A percentile compares a stretch with the other conserved stretches of the same genome.
Conservation (phyloP, 164 flowering plant genomes). For the Hamamelis virginiana region DNA sequence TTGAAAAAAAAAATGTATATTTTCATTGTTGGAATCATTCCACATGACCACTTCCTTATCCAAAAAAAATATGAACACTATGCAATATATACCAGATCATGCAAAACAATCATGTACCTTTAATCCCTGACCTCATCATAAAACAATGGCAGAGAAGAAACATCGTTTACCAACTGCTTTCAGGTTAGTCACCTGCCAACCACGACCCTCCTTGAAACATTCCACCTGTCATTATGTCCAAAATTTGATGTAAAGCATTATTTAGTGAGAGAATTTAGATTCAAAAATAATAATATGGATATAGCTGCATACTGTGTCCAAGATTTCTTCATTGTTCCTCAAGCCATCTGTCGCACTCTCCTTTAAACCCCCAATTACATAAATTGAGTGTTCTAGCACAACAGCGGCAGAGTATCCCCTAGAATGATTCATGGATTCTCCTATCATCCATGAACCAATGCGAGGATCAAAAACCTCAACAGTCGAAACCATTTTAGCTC, state of each 20-base stretch:
- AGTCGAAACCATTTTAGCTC: conserved; percentile 31
- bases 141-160: conserved; percentile 37
- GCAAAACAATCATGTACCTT: neutral
- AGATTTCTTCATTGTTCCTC: conserved; percentile 10
- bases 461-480: conserved; percentile 56
- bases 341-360: conserved; percentile 20
- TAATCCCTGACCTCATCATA: conserved; percentile 6
- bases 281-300: neutral
- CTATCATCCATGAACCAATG: conserved; percentile 36
- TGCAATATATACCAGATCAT: neutral
- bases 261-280: neutral
- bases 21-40: no score
- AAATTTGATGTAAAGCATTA: neutral
- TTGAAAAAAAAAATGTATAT: no score
- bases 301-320: conserved; percentile 28
- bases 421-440: conserved; percentile 32
- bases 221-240: conserved; percentile 33
- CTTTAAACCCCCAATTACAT: conserved; percentile 37
- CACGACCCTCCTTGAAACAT: conserved; percentile 33
- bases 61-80: no score
- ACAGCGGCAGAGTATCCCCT: conserved; percentile 36
- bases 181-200: conserved; percentile 30
- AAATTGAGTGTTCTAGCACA: conserved; percentile 24
- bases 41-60: no score
- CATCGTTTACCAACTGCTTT: conserved; percentile 37